These are phyloP conservation scores for Colletotrichum zoysiae DNA, from an alignment of 2,329 filamentous ascomycete species.

Conservation along the genomic window DNA sequence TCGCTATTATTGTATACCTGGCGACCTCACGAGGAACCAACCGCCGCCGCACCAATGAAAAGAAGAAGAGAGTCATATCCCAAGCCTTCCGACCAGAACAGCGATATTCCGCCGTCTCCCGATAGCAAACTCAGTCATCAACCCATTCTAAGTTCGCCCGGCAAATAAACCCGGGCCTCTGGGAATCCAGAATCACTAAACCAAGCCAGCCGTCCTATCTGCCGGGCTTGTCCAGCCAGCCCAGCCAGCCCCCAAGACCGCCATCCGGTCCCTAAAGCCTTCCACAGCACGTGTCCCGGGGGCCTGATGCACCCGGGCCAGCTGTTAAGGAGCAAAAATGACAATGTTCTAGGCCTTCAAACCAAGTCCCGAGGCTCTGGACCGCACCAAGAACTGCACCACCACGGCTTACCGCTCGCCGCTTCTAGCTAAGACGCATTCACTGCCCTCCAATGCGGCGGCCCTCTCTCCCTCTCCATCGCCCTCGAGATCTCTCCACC, in stretches of 20 bases:
- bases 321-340: not conserved
- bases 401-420: not conserved
- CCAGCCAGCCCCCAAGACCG: not conserved
- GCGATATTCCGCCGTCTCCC: not conserved
- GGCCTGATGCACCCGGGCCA: no score
- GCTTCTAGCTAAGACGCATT: not conserved
- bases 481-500: not conserved
- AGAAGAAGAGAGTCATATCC: no score
- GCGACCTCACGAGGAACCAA: no score
- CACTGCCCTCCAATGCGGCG: not conserved
- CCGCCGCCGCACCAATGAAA: no score
- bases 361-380: constrained; percentile 1
- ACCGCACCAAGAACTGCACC: not conserved
- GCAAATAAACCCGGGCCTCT: not conserved
- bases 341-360: not conserved
- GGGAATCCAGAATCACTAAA: not conserved
- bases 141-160: not conserved
- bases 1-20: no score
- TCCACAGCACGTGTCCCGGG: constrained; percentile 25
- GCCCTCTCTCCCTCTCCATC: not conserved
- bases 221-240: no score
- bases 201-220: no score
- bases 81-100: no score
- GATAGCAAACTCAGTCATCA: not conserved
- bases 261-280: constrained; percentile 10